Conservation (phyloP, 345 rosid genomes). For the Isatis tinctoria region DNA sequence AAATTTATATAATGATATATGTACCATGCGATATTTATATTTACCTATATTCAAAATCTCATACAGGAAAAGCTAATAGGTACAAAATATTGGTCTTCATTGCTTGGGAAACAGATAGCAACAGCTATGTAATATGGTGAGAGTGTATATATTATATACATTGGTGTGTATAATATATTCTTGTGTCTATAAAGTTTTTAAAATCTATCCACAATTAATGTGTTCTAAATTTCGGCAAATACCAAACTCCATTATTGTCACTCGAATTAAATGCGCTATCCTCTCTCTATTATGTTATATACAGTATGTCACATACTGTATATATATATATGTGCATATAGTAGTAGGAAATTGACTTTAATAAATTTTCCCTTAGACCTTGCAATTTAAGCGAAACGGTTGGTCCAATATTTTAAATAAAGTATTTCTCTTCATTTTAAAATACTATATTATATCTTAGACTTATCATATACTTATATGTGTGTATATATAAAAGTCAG, state of each 20-base stretch:
- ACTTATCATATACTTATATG: not conserved
- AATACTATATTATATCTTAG: not conserved
- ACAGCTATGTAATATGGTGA: not conserved
- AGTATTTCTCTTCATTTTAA: not conserved
- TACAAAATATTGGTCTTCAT: slow-evolving; percentile 22
- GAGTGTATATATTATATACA: not conserved
- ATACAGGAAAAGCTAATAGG: not conserved
- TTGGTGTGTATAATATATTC: not conserved
- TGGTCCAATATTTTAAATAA: slow-evolving; percentile 15
- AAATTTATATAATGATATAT: not conserved
- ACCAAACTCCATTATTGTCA: slow-evolving; percentile 37
- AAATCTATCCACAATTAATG: slow-evolving; percentile 33
- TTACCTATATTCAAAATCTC: not conserved
- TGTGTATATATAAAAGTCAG: not conserved
- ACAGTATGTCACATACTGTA: no score
- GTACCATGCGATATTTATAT: no score
- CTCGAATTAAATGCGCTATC: slow-evolving; percentile 15
- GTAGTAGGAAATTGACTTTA: slow-evolving; percentile 7
- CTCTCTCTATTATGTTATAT: not conserved
- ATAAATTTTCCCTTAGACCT: not conserved
- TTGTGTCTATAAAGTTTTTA: not conserved
- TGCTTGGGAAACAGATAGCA: not conserved
- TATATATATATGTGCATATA: not conserved
- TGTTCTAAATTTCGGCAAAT: slow-evolving; percentile 41
- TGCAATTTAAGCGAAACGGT: slow-evolving; percentile 16